These are phyloP conservation scores for Cichorium intybus DNA, from an alignment of 140 eudicot genomes.

Conservation along the genomic window DNA sequence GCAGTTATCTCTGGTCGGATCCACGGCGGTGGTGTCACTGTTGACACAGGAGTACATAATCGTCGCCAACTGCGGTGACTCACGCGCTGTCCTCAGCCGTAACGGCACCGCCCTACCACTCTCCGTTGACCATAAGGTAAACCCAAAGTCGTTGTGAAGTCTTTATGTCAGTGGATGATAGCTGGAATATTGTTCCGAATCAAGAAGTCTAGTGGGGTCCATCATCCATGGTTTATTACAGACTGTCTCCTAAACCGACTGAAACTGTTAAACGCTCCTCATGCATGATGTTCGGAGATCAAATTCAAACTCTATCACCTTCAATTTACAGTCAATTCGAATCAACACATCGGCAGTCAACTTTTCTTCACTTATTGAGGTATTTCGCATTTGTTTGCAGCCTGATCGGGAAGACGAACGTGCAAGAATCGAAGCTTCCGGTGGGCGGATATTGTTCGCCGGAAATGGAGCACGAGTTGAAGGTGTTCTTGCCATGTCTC, in stretches of 20 bases:
- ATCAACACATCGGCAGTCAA: background rate
- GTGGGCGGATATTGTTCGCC: conserved; percentile 32
- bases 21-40: conserved; percentile 47
- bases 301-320: background rate
- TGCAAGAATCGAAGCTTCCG: conserved; percentile 36
- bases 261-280: background rate
- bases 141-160: background rate
- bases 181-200: background rate
- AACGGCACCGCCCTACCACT: conserved; percentile 39
- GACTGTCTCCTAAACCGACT: background rate
- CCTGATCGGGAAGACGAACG: conserved; percentile 54
- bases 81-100: conserved; percentile 48
- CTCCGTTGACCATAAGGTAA: conserved; percentile 58
- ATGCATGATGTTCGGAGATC: background rate
- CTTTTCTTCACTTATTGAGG: background rate
- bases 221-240: background rate
- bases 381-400: conserved; percentile 13
- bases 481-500: conserved; percentile 65
- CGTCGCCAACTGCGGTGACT: conserved; percentile 64
- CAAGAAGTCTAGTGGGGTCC: background rate
- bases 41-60: conserved; percentile 35
- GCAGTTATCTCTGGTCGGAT: conserved; percentile 27
- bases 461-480: conserved; percentile 47
- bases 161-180: background rate
- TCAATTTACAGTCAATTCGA: background rate